phyloP scores from a whole-genome alignment of 305 asterid genomes.

The Fraxinus latifolia region DNA sequence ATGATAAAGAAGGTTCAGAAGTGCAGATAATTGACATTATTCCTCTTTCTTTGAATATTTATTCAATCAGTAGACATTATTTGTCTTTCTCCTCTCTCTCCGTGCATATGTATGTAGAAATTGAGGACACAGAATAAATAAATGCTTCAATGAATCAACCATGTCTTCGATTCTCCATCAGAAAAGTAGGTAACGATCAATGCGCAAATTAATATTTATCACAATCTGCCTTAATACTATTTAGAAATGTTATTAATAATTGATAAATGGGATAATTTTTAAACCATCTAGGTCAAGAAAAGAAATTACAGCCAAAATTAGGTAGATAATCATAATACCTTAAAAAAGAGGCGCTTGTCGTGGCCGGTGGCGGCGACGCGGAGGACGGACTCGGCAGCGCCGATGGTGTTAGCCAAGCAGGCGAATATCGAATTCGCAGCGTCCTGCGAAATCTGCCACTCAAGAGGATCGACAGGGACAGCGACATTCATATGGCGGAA shows the following conservation, averaged over 20 bases:
- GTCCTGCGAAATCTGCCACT: constrained; percentile 96
- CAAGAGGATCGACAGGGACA: constrained; percentile 95
- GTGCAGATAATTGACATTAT: neutral
- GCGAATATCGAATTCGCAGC: constrained; percentile 77
- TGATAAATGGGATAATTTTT: neutral
- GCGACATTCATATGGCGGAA: constrained; percentile 92
- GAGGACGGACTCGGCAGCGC: constrained; percentile 96
- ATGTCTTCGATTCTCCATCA: neutral
- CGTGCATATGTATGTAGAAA: neutral
- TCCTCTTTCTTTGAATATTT: neutral
- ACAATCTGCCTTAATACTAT: neutral
- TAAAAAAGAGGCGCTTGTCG: constrained; percentile 85
- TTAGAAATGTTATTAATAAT: neutral
- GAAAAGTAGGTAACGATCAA: neutral
- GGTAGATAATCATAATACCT: constrained; percentile 38
- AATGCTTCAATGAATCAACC: neutral
- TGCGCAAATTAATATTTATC: neutral
- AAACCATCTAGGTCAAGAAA: neutral
- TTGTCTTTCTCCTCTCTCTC: neutral
- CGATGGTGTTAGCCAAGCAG: constrained; percentile 84
- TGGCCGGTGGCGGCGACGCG: constrained; percentile 98
- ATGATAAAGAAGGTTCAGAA: neutral
- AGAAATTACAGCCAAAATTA: neutral
- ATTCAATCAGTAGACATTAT: neutral
- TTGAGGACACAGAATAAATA: neutral